Base-by-base conservation (phyloP, 306 rosid genomes). In the Parietaria judaica region DNA sequence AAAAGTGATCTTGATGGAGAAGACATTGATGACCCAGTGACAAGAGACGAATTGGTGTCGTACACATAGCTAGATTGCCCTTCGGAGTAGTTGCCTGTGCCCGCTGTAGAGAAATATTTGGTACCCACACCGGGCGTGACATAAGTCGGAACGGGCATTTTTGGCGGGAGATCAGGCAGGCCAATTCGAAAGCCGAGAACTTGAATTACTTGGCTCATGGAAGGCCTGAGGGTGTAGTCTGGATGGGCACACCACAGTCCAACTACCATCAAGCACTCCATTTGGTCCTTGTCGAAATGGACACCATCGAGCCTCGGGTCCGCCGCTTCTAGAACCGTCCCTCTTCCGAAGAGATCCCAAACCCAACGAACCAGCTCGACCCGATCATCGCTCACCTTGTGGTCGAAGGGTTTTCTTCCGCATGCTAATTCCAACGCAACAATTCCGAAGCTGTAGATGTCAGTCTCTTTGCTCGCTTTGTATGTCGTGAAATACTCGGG, bases 211-310 rank as follows among this genome's bases (percentile, higher is more conserved):
- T 73, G 79, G 35, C 68, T 78, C 3, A 73, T 78, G 11, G 71
- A 57, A 31, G 83, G 76, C 54, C 83, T 66, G 4, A 35, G 44
- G 23, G 5, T 43, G 23, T 9, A 31, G 54, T 78, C 79, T 11
- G 71, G 71, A 51, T 66, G 67, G 62, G 74, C 83, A 70, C 79
- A 78, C 83, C 79, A 74, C 4, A 78, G 61, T 9, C 83, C 76
- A 23, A 74, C 69, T 10, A 54, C 45, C 69, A 78, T 63, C 63
- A 78, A 50, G 16, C 65, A 17, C 34, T 66, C 54, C 61, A 74
- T 67, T 54, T 74, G 58, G 13, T 48, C 11, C 56, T 35, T 45
- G 37, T 59, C 63, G 34, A 66, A 70, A 8, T 55, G 14, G 6
- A 14, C 16, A 5, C 36, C 39, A 17, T 13, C 6, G 47, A 61